Conservation (phyloP, 1,284 basidiomycete genomes). For the Retiboletus flavoniger region DNA sequence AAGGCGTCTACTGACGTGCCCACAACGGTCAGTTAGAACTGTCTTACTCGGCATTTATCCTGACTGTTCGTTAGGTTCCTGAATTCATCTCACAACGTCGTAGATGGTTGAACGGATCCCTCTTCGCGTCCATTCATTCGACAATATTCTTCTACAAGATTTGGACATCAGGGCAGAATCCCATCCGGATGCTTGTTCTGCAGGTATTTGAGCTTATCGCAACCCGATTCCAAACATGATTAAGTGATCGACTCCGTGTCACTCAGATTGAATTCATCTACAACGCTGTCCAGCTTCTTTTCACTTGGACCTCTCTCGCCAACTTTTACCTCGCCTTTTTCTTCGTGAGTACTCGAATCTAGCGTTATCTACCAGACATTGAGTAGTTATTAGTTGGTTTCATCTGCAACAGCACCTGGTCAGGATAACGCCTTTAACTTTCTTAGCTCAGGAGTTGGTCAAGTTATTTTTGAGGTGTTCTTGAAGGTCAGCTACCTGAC, state of each 20-base stretch:
- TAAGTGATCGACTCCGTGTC: background rate
- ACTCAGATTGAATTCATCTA: slow-evolving; percentile 76
- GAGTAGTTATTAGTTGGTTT: slow-evolving; percentile 54
- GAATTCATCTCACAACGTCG: slow-evolving; percentile 91
- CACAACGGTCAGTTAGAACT: slow-evolving; percentile 49
- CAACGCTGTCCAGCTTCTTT: slow-evolving; percentile 74
- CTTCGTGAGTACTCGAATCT: slow-evolving; percentile 54
- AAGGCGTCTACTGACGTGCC: slow-evolving; percentile 89
- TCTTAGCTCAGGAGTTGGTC: slow-evolving; percentile 67
- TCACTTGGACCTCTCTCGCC: slow-evolving; percentile 81
- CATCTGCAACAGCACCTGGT: slow-evolving; percentile 63
- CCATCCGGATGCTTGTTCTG: slow-evolving; percentile 82
- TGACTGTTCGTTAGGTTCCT: slow-evolving; percentile 47
- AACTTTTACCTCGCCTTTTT: slow-evolving; percentile 84
- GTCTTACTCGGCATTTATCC: background rate
- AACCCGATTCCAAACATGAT: slow-evolving; percentile 1
- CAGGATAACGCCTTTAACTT: slow-evolving; percentile 76
- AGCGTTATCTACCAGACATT: slow-evolving; percentile 8
- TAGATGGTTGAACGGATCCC: slow-evolving; percentile 86
- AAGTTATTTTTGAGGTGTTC: slow-evolving; percentile 78
- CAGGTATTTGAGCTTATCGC: slow-evolving; percentile 42
- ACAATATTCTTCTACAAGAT: slow-evolving; percentile 83
- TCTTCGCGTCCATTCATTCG: slow-evolving; percentile 85
- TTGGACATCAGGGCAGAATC: slow-evolving; percentile 87
- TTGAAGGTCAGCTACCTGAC: slow-evolving; percentile 52